Evolutionary conservation across 148 eudicot species (phyloP).

Genomic region (Linanthus parryae): DNA sequence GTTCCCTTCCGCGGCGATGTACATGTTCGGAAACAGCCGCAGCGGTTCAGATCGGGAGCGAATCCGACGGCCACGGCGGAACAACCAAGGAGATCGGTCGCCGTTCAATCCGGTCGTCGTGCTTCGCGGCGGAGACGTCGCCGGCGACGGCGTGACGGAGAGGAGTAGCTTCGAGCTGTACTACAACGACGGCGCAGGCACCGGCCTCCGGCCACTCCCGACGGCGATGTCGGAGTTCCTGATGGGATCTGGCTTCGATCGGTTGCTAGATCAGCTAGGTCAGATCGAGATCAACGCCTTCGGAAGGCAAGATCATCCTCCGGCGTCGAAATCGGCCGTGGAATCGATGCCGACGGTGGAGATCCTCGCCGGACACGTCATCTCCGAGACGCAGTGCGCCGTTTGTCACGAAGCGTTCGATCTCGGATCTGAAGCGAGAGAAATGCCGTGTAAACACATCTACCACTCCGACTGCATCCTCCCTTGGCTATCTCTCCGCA

Average conservation of each 20-base stretch:
- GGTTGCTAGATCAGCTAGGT: conserved; percentile 38
- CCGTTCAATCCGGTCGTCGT: conserved; percentile 49
- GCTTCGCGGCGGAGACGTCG: conserved; percentile 19
- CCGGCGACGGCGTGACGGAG: conserved; percentile 8
- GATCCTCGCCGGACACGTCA: conserved; percentile 21
- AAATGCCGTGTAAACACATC: conserved; percentile 54
- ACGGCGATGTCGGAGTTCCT: conserved; percentile 36
- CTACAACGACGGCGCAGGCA: conserved; percentile 45
- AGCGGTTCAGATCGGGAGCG: conserved; percentile 12
- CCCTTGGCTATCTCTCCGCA: conserved; percentile 36
- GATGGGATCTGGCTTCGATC: conserved; percentile 44
- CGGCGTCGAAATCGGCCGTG: conserved; percentile 36
- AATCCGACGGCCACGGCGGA: conserved; percentile 19
- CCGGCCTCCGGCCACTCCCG: conserved; percentile 41
- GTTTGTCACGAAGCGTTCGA: conserved; percentile 39
- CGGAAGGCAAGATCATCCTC: conserved; percentile 30
- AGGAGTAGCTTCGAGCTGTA: conserved; percentile 31
- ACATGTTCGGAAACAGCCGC: conserved; percentile 7
- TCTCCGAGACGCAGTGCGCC: conserved; percentile 38
- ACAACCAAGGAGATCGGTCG: conserved; percentile 23
- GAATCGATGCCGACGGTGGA: conserved; percentile 36
- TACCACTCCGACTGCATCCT: conserved; percentile 48
- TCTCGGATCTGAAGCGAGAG: conserved; percentile 37
- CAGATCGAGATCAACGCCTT: conserved; percentile 34
- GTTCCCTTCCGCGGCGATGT: conserved; percentile 10